Base-by-base conservation (phyloP, 1,284 basidiomycete genomes). In the Ceratobasidium sp. region DNA sequence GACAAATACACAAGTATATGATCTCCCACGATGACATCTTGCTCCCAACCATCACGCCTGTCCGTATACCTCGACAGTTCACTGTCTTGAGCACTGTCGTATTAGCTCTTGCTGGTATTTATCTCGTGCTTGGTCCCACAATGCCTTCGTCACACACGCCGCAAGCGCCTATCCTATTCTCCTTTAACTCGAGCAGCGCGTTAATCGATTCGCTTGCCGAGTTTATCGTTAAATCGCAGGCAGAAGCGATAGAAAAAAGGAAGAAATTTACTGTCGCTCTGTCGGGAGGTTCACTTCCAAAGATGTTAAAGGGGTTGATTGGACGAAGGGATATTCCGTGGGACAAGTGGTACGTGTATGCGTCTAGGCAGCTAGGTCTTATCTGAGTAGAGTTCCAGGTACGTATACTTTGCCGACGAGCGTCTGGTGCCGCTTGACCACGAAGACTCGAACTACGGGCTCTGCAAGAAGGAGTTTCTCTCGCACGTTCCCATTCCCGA, bases 401-500 rank as follows among this genome's bases (percentile, higher is more conserved):
- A 99, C 81, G 91, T 99, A 81, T 99, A 94, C 86, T 99, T 99
- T 84, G 96, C 92, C 69, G 98, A 99, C 84, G 98, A 99, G 86
- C 94, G 98, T 75, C 91, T 93, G 76, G 98, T 99, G 15, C 95
- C 96, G 0, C 91, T 99, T 81, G 92, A 97, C 85, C 89, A 98
- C 82, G 88, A 91, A 73, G 97, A 99, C 83, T 96, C 94, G 53
- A 99, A 99, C 85, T 96, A 97, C 86, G 82, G 84, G 11, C 89
- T 95, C 67, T 95, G 93, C 87, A 86, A 86, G 56, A 87, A 91
- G 78, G 88, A 90, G 78, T 90, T 99, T 82, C 96, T 95, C 84
- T 90, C 90, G 81, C 92, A 95, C 81, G 93, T 97, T 28, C 91
- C 94, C 79, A 93, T 98, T 82, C 92, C 94, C 2, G 79, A 81